Evolutionary conservation across 2,329 filamentous ascomycete species (phyloP), one percentile per base, ranked within the genome.

Genomic region (Diaporthe destruens): DNA sequence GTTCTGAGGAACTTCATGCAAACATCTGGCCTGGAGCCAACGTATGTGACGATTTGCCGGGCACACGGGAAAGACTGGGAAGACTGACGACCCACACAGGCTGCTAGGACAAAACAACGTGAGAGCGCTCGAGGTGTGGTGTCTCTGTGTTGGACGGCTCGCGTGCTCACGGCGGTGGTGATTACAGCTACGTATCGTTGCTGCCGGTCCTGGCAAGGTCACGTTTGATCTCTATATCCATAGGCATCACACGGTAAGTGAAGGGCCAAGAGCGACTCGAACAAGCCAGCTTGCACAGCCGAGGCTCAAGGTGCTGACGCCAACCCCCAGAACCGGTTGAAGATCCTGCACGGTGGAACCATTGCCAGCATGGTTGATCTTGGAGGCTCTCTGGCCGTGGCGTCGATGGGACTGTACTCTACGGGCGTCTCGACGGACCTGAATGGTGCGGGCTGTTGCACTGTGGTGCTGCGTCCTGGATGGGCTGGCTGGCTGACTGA

Each of bases 11-110:
- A 94, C 2, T 98, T 98, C 82, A 90, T 93, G 84, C 89, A 89
- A 76, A 93, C 94, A 75, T 98, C 95, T 6, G 95, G 95, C 8
- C 84, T 98, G 25, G 96, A 98, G 82, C 94, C 94, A 80, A 93
- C 93, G 95, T 97, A 80, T 78, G 84, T 80, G 1, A 16, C 47
- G 9, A 18, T 25, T 16, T 36, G 16, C 36, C 6, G 12, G 25
- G 25, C 23, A 20, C n/a, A 6, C 39, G 42, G 72, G 20, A 55
- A 12, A 32, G 29, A 51, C 3, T 36, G 20, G 18, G 2, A 4
- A 16, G 12, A 29, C 47, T 74, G 39, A 72, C 23, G 11, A n/a
- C 9, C 34, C 29, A 7, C 25, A 74, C 25, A 74, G 73, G 16
- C 42, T 74, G 44, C 53, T 74, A 20, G 73, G 73, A 0, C 49